Conservation (phyloP, 169 alveolate genomes). For the Babesia microti region DNA sequence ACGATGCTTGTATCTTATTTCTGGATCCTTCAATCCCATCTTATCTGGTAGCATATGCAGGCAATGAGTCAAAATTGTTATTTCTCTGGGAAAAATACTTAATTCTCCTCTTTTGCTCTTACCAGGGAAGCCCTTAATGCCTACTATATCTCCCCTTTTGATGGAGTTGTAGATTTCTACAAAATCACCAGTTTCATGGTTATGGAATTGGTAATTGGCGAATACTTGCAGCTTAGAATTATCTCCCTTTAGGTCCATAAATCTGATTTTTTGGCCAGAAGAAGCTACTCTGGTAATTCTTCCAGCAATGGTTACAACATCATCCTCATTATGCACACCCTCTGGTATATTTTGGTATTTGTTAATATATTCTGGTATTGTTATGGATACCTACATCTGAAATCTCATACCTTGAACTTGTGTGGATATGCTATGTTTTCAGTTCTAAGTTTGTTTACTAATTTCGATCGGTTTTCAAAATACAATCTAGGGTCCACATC, state of each 20-base stretch:
- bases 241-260: conserved; percentile 80
- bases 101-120: conserved; percentile 93
- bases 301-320: conserved; percentile 78
- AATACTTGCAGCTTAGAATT: conserved; percentile 79
- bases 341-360: conserved; percentile 69
- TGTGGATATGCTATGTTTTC: conserved; percentile 60
- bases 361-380: conserved; percentile 70
- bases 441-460: conserved; percentile 41
- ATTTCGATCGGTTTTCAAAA: conserved; percentile 46
- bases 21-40: conserved; percentile 88
- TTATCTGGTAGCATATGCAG: conserved; percentile 92
- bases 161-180: conserved; percentile 25
- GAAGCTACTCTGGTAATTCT: conserved; percentile 80
- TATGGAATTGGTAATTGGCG: conserved; percentile 68
- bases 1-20: conserved; percentile 87
- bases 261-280: conserved; percentile 77
- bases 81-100: conserved; percentile 78
- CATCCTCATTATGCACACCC: conserved; percentile 76
- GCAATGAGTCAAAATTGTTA: conserved; percentile 83
- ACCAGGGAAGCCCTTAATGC: conserved; percentile 63
- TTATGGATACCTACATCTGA: conserved; percentile 56
- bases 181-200: conserved; percentile 55
- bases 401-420: conserved; percentile 43
- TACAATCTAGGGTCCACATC: conserved; percentile 59
- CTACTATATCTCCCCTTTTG: conserved; percentile 54